These are phyloP conservation scores for Neurospora sp. DNA, from an alignment of 2,329 filamentous ascomycete species.

Conservation along the genomic window DNA sequence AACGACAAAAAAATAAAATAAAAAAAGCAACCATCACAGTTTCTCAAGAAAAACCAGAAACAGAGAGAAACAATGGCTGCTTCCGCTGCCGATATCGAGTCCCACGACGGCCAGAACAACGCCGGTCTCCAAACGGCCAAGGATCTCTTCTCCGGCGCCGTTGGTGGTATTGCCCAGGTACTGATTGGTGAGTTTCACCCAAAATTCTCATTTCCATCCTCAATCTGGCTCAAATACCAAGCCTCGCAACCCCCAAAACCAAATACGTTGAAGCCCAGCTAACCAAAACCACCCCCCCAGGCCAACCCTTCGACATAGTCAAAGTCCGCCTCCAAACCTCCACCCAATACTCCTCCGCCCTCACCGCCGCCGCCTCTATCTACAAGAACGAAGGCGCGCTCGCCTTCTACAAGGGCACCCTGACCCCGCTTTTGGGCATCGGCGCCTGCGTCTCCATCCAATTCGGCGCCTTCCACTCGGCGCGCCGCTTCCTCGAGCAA, in stretches of 20 bases:
- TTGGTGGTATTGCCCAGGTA: slow-evolving; percentile 88
- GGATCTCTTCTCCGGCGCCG: slow-evolving; percentile 84
- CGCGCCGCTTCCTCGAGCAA: slow-evolving; percentile 74
- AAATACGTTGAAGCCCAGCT: too few relatives aligned
- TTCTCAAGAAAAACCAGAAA: background rate
- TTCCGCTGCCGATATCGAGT: slow-evolving; percentile 27
- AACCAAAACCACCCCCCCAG: slow-evolving; percentile 25
- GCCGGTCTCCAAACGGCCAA: slow-evolving; percentile 58
- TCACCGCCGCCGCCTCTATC: slow-evolving; percentile 74
- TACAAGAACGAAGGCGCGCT: slow-evolving; percentile 77
- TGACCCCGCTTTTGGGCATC: slow-evolving; percentile 90
- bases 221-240: too few relatives aligned
- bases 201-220: too few relatives aligned
- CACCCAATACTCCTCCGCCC: slow-evolving; percentile 67
- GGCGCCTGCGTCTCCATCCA: slow-evolving; percentile 97
- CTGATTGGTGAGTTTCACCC: slow-evolving; percentile 60
- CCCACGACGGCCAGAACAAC: slow-evolving; percentile 14
- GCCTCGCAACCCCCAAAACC: too few relatives aligned
- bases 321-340: slow-evolving; percentile 95
- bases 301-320: slow-evolving; percentile 79
- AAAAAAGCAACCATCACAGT: background rate
- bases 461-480: slow-evolving; percentile 93
- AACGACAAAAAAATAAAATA: background rate
- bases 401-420: slow-evolving; percentile 97
- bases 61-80: slow-evolving; percentile 23